Evolutionary conservation across 768 basidiomycete genomes (phyloP).

Genomic region (Termitomyces eurrhizus): DNA sequence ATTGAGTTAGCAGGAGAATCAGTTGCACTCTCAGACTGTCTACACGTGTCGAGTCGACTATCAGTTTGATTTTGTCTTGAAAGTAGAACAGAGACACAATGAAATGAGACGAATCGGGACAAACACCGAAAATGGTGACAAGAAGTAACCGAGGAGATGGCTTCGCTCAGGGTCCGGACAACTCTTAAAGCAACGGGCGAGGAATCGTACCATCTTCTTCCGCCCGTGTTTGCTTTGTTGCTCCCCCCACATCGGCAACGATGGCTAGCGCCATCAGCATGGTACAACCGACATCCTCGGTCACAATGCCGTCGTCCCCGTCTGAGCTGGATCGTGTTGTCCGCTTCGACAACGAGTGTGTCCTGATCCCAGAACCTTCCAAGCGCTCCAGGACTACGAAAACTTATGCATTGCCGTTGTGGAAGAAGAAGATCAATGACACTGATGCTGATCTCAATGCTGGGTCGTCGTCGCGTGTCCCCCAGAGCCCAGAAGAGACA

Average conservation of each 20-base stretch:
- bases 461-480: conserved; percentile 14
- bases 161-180: conserved; percentile 14
- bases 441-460: conserved; percentile 22
- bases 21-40: neutral
- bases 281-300: conserved; percentile 8
- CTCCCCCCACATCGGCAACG: conserved; percentile 14
- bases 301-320: conserved; percentile 7
- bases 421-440: conserved; percentile 38
- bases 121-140: conserved; percentile 3
- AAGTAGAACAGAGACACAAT: conserved; percentile 1
- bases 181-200: conserved; percentile 7
- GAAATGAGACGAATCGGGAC: neutral
- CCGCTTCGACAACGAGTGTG: conserved; percentile 69
- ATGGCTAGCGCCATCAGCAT: conserved; percentile 12
- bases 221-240: neutral
- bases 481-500: conserved; percentile 29
- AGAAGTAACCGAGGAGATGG: conserved; percentile 6
- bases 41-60: neutral
- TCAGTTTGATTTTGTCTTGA: conserved; percentile 1
- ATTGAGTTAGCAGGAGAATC: neutral
- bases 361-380: conserved; percentile 66
- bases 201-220: conserved; percentile 16
- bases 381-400: conserved; percentile 53
- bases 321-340: conserved; percentile 35
- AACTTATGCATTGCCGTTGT: conserved; percentile 67